These are phyloP conservation scores for Leishmania braziliensis DNA, from an alignment of 208 protist genomes.

Conservation along the genomic window DNA sequence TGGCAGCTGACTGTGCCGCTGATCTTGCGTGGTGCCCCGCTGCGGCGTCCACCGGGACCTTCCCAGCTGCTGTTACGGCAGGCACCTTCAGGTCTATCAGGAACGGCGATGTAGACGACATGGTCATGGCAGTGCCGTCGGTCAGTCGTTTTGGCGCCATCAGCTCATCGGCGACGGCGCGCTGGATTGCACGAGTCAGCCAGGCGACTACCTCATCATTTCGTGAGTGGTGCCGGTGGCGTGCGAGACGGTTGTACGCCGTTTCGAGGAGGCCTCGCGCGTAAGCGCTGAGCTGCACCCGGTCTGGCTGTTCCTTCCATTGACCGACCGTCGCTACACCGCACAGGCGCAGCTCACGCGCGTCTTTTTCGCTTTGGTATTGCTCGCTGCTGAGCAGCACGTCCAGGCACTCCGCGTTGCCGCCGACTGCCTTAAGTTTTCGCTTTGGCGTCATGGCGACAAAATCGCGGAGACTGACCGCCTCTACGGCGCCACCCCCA, in stretches of 20 bases:
- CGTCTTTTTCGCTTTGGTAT: conserved; percentile 69
- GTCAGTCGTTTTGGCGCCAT: conserved; percentile 28
- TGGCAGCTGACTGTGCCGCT: not conserved
- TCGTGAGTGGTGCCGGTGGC: conserved; percentile 35
- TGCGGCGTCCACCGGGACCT: conserved; percentile 16
- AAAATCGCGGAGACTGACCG: conserved; percentile 71
- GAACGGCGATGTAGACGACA: not conserved
- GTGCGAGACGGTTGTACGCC: conserved; percentile 42
- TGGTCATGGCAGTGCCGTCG: not conserved
- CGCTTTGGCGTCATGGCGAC: conserved; percentile 65
- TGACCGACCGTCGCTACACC: conserved; percentile 69
- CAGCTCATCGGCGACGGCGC: conserved; percentile 80
- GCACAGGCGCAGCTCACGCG: conserved; percentile 61
- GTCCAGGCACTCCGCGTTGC: conserved; percentile 53
- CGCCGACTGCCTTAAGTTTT: conserved; percentile 58
- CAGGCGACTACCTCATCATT: conserved; percentile 78
- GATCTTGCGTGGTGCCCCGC: not conserved
- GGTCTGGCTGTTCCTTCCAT: conserved; percentile 78
- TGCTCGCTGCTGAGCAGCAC: conserved; percentile 61
- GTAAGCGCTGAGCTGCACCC: conserved; percentile 65
- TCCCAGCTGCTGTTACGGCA: conserved; percentile 9
- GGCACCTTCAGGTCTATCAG: conserved; percentile 6
- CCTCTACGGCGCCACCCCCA: conserved; percentile 49
- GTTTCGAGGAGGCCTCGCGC: conserved; percentile 64
- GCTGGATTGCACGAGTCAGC: conserved; percentile 76